Evolutionary conservation across 352 stramenopile genomes (phyloP).

Genomic region (Globisporangium emineosum): DNA sequence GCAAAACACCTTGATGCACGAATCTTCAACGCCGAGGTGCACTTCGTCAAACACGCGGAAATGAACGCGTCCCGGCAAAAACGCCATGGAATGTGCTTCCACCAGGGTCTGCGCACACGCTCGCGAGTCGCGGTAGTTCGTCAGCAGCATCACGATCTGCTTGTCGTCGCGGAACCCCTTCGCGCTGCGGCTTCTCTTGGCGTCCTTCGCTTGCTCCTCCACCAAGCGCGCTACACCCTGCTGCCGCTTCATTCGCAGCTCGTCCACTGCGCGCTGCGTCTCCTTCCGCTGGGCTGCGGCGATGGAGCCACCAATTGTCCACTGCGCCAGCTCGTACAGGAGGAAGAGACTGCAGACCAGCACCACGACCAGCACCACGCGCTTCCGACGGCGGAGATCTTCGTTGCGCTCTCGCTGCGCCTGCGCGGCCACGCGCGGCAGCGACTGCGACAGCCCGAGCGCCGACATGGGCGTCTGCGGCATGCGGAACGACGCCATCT

Average conservation of each 20-base stretch:
- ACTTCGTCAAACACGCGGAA: constrained; percentile 80
- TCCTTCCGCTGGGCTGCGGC: constrained; percentile 21
- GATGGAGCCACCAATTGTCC: constrained; percentile 33
- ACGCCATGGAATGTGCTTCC: constrained; percentile 38
- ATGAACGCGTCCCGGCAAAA: constrained; percentile 41
- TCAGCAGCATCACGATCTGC: constrained; percentile 71
- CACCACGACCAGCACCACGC: constrained; percentile 23
- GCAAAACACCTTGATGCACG: constrained; percentile 64
- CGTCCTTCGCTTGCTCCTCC: constrained; percentile 16
- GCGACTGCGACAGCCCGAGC: constrained; percentile 48
- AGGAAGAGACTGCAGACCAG: constrained; percentile 27
- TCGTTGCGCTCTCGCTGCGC: constrained; percentile 15
- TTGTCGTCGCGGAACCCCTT: constrained; percentile 68
- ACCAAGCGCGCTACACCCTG: constrained; percentile 17
- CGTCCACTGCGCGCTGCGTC: constrained; percentile 28
- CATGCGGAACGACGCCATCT: constrained; percentile 22
- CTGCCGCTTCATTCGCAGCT: constrained; percentile 21
- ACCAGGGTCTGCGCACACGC: constrained; percentile 54
- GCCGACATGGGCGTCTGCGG: constrained; percentile 54
- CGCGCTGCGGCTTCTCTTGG: constrained; percentile 8
- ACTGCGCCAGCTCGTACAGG: constrained; percentile 39
- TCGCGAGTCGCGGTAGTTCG: constrained; percentile 55
- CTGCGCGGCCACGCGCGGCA: constrained; percentile 20
- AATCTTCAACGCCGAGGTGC: constrained; percentile 47
- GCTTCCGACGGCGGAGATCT: constrained; percentile 13